Conservation (phyloP, 306 rosid species). For the Mimosa pudica region DNA sequence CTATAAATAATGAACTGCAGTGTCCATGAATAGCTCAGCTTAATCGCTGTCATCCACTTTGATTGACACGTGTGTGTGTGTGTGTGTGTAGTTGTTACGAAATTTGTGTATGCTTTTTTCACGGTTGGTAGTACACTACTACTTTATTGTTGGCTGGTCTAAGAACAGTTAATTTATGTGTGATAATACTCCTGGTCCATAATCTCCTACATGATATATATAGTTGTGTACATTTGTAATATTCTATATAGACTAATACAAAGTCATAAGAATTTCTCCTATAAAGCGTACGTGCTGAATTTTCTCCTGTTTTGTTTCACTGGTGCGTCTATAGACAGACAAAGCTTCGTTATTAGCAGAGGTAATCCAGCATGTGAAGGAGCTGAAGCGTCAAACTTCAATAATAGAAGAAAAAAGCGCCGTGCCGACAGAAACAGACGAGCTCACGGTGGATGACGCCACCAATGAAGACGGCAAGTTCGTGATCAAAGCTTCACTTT, state of each 20-base stretch:
- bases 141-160: background rate
- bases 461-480: slow-evolving; percentile 71
- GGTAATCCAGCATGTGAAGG: slow-evolving; percentile 88
- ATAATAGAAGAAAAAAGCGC: slow-evolving; percentile 71
- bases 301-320: background rate
- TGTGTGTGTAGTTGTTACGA: background rate
- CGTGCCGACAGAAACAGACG: slow-evolving; percentile 77
- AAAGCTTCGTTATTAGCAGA: slow-evolving; percentile 87
- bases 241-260: background rate
- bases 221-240: background rate
- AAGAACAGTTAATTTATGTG: background rate
- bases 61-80: background rate
- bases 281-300: background rate
- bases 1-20: background rate
- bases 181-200: background rate
- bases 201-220: background rate
- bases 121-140: background rate
- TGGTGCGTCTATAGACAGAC: slow-evolving; percentile 56
- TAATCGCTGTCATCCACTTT: background rate
- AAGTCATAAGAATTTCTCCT: background rate
- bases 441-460: slow-evolving; percentile 70
- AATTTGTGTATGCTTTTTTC: background rate
- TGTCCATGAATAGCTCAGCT: background rate
- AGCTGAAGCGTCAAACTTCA: slow-evolving; percentile 78
- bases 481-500: slow-evolving; percentile 77